A percentile compares a stretch with the other conserved stretches of the same genome.
Conservation (phyloP, 2,329 filamentous ascomycete genomes). For the Nemania sp. region DNA sequence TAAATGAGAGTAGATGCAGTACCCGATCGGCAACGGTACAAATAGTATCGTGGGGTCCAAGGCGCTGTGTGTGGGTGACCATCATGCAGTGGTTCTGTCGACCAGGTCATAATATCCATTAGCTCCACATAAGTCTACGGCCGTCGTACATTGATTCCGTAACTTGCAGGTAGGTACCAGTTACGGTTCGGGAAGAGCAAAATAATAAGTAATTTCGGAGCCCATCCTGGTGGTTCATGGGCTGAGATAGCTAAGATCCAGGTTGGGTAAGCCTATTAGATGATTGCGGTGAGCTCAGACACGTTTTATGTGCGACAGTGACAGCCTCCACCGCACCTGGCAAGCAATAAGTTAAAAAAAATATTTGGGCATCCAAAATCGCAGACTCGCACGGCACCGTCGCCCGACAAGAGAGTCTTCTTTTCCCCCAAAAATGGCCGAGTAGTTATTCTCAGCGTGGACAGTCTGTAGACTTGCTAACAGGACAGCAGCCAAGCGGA, state of each 20-base stretch:
- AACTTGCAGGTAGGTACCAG: slow-evolving; percentile 38
- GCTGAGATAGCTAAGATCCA: slow-evolving; percentile 25
- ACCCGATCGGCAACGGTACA: slow-evolving; percentile 36
- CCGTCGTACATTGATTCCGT: slow-evolving; percentile 33
- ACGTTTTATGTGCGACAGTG: slow-evolving; percentile 21
- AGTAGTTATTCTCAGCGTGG: slow-evolving; percentile 32
- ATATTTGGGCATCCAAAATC: slow-evolving; percentile 10
- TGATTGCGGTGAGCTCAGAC: slow-evolving; percentile 20
- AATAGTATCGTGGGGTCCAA: slow-evolving; percentile 40
- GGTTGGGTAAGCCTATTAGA: slow-evolving; percentile 31
- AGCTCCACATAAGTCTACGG: slow-evolving; percentile 42
- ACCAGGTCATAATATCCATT: slow-evolving; percentile 36
- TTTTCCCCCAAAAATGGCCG: slow-evolving; percentile 32
- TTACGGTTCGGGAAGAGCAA: slow-evolving; percentile 34
- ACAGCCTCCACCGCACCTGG: slow-evolving; percentile 23
- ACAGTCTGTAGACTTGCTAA: slow-evolving; percentile 30
- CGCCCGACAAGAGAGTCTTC: slow-evolving; percentile 9
- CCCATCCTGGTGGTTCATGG: slow-evolving; percentile 29
- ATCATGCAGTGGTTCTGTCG: slow-evolving; percentile 38
- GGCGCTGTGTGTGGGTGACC: slow-evolving; percentile 31
- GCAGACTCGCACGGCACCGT: slow-evolving; percentile 4
- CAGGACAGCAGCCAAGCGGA: slow-evolving; percentile 46
- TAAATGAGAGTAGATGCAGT: slow-evolving; percentile 34
- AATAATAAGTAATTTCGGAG: slow-evolving; percentile 36
- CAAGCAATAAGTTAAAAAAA: slow-evolving; percentile 17